phyloP scores from a whole-genome alignment of 2,329 filamentous ascomycete species.

The Xylaria sp. region DNA sequence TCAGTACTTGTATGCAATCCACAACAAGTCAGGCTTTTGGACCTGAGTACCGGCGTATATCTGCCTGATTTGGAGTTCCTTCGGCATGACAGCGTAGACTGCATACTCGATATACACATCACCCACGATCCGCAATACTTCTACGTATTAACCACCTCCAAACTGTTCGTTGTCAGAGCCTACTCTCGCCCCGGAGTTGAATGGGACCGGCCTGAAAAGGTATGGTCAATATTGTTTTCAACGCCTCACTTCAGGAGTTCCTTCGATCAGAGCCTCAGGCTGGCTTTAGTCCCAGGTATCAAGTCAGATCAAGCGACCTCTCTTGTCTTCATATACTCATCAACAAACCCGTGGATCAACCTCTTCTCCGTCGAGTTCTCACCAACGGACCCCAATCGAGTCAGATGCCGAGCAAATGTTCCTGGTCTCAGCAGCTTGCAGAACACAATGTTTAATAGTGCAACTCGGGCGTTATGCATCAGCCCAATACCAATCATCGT shows the following conservation, averaged over 20 bases:
- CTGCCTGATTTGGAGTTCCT: constrained; percentile 44
- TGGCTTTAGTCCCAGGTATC: constrained; percentile 50
- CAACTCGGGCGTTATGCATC: constrained; percentile 40
- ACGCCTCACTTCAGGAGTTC: constrained; percentile 56
- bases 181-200: constrained; percentile 35
- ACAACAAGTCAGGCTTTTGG: constrained; percentile 45
- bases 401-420: constrained; percentile 42
- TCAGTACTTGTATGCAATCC: constrained; percentile 55
- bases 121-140: constrained; percentile 45
- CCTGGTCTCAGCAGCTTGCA: constrained; percentile 32
- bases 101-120: constrained; percentile 45
- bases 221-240: constrained; percentile 52
- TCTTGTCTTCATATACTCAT: constrained; percentile 45
- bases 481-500: constrained; percentile 43
- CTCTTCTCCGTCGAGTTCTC: constrained; percentile 42
- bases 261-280: constrained; percentile 52
- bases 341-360: constrained; percentile 41
- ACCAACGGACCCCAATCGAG: constrained; percentile 36
- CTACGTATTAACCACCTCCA: constrained; percentile 46
- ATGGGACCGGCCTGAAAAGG: constrained; percentile 38
- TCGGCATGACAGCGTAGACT: constrained; percentile 37
- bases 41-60: constrained; percentile 42
- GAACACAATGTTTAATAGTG: constrained; percentile 9
- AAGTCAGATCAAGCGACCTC: constrained; percentile 31
- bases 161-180: constrained; percentile 44